Base-by-base conservation (phyloP, 495 filamentous ascomycete genomes). In the Lasiosphaeris hirsuta region DNA sequence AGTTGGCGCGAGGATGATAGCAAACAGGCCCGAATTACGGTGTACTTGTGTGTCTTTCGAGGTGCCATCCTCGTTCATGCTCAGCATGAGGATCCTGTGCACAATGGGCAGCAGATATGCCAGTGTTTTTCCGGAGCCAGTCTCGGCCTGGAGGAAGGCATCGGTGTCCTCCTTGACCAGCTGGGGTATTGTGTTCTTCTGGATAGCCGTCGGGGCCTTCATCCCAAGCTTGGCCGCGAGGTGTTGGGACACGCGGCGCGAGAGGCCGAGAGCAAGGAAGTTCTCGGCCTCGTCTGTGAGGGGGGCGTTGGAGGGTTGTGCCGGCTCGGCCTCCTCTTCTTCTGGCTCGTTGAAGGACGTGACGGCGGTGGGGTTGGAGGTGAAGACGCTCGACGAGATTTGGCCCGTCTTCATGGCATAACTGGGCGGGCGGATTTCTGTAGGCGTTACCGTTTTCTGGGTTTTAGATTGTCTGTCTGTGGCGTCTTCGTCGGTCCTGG, bases 111-210 rank as follows among this genome's bases (percentile, higher is more conserved):
- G 70, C 9, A 97, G 78, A 69, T 97, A 98, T 36, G 94, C 92
- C 47, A 98, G 72, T 4, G 94, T 98, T 73, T 98, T 98, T 67
- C 94, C 94, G 0, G 95, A 98, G 35, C 94, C 94, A 0, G 94
- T 98, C 72, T 98, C 88, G 11, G 95, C 95, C 69, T 97, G 94
- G 23, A 98, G 87, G 66, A 97, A 97, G 13, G 93, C 94, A 77
- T 98, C 94, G 39, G 79, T 84, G 63, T 96, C 88, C 42, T 89
- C 87, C 51, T 86, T 88, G 56, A 95, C 72, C 35, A 98, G 69
- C 58, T 64, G 63, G 13, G 87, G 79, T 43, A 98, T 86, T 0
- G 91, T 88, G 45, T 86, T 86, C 61, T 90, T 94, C 72, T 98
- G 94, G 68, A 98, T 96, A 6, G 89, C 91, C 0, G 94, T 98